Base-by-base conservation (phyloP, 2,329 filamentous ascomycete genomes). In the Tothia fuscella region DNA sequence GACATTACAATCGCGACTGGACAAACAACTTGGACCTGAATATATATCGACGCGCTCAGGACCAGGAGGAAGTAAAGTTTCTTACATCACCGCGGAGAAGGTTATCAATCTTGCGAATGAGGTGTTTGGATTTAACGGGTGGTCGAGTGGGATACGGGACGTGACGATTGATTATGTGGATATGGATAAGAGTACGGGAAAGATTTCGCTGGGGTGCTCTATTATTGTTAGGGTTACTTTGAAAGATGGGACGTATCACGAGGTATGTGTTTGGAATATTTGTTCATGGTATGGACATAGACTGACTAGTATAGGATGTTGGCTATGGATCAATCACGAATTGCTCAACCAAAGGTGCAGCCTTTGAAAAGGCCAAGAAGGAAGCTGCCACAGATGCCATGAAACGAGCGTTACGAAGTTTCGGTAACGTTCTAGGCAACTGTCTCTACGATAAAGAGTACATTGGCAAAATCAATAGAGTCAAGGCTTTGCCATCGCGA, bases 361-460 rank as follows among this genome's bases (percentile, higher is more conserved):
- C 89, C 0, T 98, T 96, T 54, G 91, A 98, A 59, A 98, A 98
- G 63, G 88, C 91, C 1, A 98, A 96, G 67, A 98, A 98, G 60
- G 88, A 96, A 65, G 93, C 86, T 6, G 93, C 87, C 3, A 96
- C 93, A 7, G 91, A 98, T 63, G 91, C 79, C 1, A 58, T 98
- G 56, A 98, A 98, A 63, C 74, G 91, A 50, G 78, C 91, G 1
- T 58, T 98, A 53, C 74, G 89, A 45, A 95, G 79, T 48, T 98
- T 98, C 61, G 91, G 91, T 46, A 96, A 96, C 53, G 82, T 96
- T 13, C 69, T 98, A 42, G 91, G 91, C n/a, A 98, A 96, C 57
- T 98, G 91, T 67, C 79, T 98, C 45, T 96, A 98, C 62, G 91
- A 98, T 65, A 93, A 95, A 61, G 80, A 89, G 47, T 98, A 94